phyloP scores from a whole-genome alignment of 2,329 filamentous ascomycete species.

The Talaromyces sp. region DNA sequence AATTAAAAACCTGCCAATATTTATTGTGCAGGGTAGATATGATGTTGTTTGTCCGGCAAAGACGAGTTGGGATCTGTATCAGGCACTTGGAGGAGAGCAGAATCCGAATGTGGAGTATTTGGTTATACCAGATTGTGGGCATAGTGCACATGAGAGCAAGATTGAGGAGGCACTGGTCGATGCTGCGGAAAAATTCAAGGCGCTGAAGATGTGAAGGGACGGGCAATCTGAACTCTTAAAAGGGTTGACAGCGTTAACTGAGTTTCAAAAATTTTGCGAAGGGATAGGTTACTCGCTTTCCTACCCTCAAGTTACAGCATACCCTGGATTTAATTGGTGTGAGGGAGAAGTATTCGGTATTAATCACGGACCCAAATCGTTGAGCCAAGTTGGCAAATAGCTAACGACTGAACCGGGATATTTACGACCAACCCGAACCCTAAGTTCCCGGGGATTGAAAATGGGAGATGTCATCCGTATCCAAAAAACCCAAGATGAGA shows the following conservation, averaged over 20 bases:
- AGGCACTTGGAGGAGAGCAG: neutral
- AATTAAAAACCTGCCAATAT: neutral
- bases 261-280: neutral
- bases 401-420: no score
- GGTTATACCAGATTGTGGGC: neutral
- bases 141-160: conserved; percentile 2
- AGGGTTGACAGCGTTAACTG: neutral
- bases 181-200: conserved; percentile 1
- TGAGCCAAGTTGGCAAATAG: neutral
- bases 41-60: neutral
- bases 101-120: neutral
- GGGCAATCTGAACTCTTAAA: neutral
- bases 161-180: conserved; percentile 1
- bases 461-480: no score
- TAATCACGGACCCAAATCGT: no score
- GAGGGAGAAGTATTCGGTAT: no score
- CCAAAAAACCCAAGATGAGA: no score
- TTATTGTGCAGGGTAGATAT: neutral
- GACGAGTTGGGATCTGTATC: conserved; percentile 1
- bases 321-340: no score
- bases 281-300: neutral
- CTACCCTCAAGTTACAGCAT: no score
- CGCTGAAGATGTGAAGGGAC: neutral
- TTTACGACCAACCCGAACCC: no score
- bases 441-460: no score